Evolutionary conservation across 352 stramenopile genomes (phyloP).

Genomic region (Phytophthora tentaculata): DNA sequence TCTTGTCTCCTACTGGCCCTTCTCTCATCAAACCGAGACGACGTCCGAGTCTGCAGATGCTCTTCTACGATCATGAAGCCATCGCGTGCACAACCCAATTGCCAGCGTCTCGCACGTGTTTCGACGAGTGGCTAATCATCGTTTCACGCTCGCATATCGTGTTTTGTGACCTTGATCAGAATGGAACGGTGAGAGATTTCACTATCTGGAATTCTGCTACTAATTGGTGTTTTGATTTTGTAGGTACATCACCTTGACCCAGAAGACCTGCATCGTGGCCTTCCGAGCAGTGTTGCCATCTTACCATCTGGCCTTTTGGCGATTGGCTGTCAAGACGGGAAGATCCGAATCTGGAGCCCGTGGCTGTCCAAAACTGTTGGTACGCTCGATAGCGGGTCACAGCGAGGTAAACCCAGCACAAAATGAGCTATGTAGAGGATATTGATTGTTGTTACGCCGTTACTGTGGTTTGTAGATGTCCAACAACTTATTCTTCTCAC

Average conservation of each 20-base stretch:
- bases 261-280: constrained; percentile 69
- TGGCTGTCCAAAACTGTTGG: constrained; percentile 63
- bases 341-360: constrained; percentile 76
- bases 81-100: constrained; percentile 56
- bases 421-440: not conserved
- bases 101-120: constrained; percentile 52
- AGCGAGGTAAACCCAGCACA: constrained; percentile 39
- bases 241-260: constrained; percentile 42
- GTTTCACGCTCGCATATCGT: constrained; percentile 63
- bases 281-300: constrained; percentile 63
- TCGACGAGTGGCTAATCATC: constrained; percentile 79
- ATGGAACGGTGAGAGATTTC: constrained; percentile 41
- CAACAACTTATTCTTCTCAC: constrained; percentile 72
- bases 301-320: constrained; percentile 68
- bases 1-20: constrained; percentile 30
- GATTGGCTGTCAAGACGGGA: constrained; percentile 80
- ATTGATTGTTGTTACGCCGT: not conserved
- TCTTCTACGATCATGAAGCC: constrained; percentile 82
- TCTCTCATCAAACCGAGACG: constrained; percentile 62
- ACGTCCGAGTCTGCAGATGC: constrained; percentile 51
- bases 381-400: constrained; percentile 65
- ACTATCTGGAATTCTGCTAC: not conserved
- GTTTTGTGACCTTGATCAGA: constrained; percentile 80
- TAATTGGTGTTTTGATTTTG: constrained; percentile 5
- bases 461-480: constrained; percentile 46